A percentile compares a stretch with the other conserved stretches of the same genome.
Conservation (phyloP, 192 early-diverging fungal genomes). For the Powellomyces hirtus region DNA sequence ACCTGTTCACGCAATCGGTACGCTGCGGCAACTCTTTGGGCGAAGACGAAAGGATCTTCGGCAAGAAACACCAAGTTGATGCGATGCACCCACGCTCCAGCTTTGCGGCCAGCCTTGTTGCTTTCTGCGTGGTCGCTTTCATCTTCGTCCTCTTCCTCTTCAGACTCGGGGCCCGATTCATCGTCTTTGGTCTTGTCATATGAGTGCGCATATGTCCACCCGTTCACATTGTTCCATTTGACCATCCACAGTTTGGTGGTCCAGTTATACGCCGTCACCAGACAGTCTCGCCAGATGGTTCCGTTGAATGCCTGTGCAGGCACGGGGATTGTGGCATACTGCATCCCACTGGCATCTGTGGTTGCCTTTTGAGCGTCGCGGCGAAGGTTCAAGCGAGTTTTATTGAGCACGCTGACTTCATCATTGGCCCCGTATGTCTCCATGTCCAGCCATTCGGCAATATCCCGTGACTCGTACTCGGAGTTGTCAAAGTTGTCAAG, state of each 20-base stretch:
- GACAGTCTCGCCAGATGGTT: conserved; percentile 42
- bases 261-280: conserved; percentile 45
- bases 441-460: conserved; percentile 53
- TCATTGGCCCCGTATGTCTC: conserved; percentile 17
- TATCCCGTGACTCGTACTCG: conserved; percentile 48
- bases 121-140: conserved; percentile 23
- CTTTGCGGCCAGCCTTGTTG: conserved; percentile 13
- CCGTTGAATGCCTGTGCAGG: conserved; percentile 42
- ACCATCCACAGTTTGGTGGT: conserved; percentile 41
- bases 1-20: conserved; percentile 33
- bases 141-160: conserved; percentile 9
- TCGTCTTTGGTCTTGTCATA: conserved; percentile 28
- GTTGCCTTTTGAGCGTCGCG: not conserved
- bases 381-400: not conserved
- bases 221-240: conserved; percentile 38
- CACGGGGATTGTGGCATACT: conserved; percentile 40
- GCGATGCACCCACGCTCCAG: conserved; percentile 49
- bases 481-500: conserved; percentile 46
- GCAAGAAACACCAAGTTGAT: conserved; percentile 52
- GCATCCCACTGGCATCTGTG: conserved; percentile 1
- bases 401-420: not conserved
- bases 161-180: not conserved
- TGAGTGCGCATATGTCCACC: conserved; percentile 33
- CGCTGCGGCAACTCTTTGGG: conserved; percentile 42
- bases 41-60: conserved; percentile 52